Evolutionary conservation across 208 protist species (phyloP).

Genomic region (Wallacemonas sp.): DNA sequence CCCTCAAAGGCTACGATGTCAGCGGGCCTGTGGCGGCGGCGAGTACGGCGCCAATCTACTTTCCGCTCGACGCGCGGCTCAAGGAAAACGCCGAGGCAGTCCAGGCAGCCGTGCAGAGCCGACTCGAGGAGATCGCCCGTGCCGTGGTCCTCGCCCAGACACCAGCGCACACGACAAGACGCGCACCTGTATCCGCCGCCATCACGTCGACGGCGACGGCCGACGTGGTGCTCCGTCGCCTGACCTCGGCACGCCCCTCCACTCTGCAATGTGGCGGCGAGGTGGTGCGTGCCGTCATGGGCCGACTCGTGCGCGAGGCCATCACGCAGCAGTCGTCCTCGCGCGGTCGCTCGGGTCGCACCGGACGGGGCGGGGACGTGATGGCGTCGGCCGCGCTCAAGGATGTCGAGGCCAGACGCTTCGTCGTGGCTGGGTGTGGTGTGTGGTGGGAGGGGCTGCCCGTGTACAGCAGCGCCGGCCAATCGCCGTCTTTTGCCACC

Average conservation of each 20-base stretch:
- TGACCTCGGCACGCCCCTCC: constrained; percentile 34
- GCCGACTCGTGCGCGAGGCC: constrained; percentile 35
- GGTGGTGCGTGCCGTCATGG: constrained; percentile 21
- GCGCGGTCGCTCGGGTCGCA: constrained; percentile 25
- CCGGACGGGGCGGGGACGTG: constrained; percentile 21
- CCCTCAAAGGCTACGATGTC: constrained; percentile 46
- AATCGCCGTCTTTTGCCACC: background rate
- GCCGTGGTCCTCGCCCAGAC: background rate
- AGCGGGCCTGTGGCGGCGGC: constrained; percentile 14
- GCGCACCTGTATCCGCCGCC: background rate
- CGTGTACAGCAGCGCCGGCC: constrained; percentile 21
- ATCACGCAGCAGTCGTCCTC: constrained; percentile 22
- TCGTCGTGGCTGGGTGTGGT: constrained; percentile 4
- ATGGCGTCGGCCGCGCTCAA: constrained; percentile 11
- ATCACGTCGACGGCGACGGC: background rate
- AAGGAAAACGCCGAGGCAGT: constrained; percentile 29
- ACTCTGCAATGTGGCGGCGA: constrained; percentile 29
- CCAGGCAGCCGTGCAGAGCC: constrained; percentile 27
- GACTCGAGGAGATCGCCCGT: constrained; percentile 27
- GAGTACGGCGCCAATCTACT: constrained; percentile 32
- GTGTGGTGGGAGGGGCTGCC: constrained; percentile 38
- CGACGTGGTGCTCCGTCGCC: constrained; percentile 24
- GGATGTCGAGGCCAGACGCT: too few species aligned
- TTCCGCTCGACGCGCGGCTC: constrained; percentile 50
- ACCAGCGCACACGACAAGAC: background rate